Percentiles rank a stretch among this genome's conserved stretches.
Conservation (phyloP, 495 filamentous ascomycete species). For the Hyaloscypha finlandica region DNA sequence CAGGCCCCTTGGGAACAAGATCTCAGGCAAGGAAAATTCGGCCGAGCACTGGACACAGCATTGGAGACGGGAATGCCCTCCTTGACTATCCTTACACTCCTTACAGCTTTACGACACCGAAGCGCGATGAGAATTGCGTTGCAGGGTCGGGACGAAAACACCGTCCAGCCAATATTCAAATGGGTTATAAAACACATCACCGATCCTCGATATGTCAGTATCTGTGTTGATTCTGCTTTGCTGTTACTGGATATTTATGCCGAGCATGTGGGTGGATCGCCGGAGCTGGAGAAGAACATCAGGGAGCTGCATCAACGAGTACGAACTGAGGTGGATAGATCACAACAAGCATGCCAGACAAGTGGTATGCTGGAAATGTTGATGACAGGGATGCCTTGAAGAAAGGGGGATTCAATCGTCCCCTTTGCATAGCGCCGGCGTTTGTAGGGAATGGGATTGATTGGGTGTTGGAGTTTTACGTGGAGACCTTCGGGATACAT, state of each 20-base stretch:
- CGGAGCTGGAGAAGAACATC: slow-evolving; percentile 69
- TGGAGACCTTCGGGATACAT: slow-evolving; percentile 6
- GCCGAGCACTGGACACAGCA: slow-evolving; percentile 75
- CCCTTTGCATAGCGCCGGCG: slow-evolving; percentile 48
- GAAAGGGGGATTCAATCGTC: neutral
- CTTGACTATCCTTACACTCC: slow-evolving; percentile 66
- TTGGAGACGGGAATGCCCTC: slow-evolving; percentile 57
- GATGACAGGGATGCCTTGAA: slow-evolving; percentile 40
- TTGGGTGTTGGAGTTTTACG: neutral
- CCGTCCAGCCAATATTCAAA: slow-evolving; percentile 75
- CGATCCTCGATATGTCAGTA: slow-evolving; percentile 73
- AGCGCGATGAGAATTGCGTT: slow-evolving; percentile 83
- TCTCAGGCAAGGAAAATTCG: slow-evolving; percentile 77
- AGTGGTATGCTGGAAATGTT: slow-evolving; percentile 86
- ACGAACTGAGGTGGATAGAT: slow-evolving; percentile 73
- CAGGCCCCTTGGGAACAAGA: slow-evolving; percentile 77
- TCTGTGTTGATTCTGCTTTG: slow-evolving; percentile 78
- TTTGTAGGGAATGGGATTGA: slow-evolving; percentile 20
- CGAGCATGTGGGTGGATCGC: slow-evolving; percentile 71
- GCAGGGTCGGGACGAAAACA: slow-evolving; percentile 76
- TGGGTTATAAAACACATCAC: slow-evolving; percentile 80
- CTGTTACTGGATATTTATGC: slow-evolving; percentile 86
- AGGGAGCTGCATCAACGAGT: slow-evolving; percentile 66
- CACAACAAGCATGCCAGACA: slow-evolving; percentile 75
- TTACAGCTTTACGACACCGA: slow-evolving; percentile 84